phyloP scores from a whole-genome alignment of 2,329 filamentous ascomycete genomes.

The Drechslerella dactyloides region DNA sequence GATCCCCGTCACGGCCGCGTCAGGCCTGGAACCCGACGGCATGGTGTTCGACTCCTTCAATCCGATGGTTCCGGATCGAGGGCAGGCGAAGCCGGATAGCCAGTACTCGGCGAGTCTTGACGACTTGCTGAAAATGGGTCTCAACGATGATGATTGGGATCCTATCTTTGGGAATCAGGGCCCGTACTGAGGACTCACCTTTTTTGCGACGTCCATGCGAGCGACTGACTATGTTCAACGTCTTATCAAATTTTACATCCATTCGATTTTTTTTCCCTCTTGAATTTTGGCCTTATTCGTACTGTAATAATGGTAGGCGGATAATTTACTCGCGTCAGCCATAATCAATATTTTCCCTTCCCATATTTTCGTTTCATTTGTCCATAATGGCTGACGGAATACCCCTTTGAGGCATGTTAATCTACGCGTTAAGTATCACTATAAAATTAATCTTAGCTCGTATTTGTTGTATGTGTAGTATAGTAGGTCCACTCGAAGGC shows the following conservation, averaged over 20 bases:
- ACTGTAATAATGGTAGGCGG: no score
- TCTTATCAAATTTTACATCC: no score
- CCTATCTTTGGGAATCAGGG: constrained; percentile 41
- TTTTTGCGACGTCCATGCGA: no score
- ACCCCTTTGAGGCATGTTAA: no score
- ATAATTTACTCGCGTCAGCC: no score
- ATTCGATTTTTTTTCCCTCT: no score
- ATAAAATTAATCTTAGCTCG: constrained; percentile 5
- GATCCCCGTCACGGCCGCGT: constrained; percentile 14
- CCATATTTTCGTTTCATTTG: no score
- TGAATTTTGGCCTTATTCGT: no score
- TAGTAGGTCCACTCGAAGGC: not conserved
- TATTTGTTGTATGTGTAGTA: no score
- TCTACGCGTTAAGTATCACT: constrained; percentile 5
- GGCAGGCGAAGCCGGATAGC: constrained; percentile 31
- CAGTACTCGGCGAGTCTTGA: constrained; percentile 34
- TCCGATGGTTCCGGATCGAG: constrained; percentile 20
- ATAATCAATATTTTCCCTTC: no score
- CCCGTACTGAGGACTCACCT: not conserved
- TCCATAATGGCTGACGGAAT: no score
- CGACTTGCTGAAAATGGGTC: constrained; percentile 43
- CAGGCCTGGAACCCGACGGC: constrained; percentile 18
- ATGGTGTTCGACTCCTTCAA: constrained; percentile 29
- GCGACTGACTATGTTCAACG: no score
- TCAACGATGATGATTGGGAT: constrained; percentile 50